Base-by-base conservation (phyloP, 2,329 filamentous ascomycete species). In the Ophiocordyceps camponoti-saundersi region DNA sequence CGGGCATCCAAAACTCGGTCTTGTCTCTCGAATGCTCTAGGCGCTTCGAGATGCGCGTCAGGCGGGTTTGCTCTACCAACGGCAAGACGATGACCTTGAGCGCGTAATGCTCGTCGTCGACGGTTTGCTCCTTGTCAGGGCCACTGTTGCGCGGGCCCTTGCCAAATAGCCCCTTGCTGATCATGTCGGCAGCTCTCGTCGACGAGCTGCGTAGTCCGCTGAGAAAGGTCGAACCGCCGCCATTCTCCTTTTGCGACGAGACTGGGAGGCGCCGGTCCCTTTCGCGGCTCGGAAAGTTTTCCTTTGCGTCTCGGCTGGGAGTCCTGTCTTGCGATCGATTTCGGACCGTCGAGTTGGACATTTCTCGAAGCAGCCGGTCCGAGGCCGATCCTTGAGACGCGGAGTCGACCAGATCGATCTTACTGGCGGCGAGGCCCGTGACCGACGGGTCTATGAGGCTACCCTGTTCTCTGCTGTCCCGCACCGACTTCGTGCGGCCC, bases 1-100 rank as follows among this genome's bases (percentile, higher is more conserved):
- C 85, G 13, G 90, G 90, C 89, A 96, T 95, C 90, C 90, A 96
- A 59, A 93, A 96, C 59, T 95, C 90, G 0, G 90, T 96, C 70
- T 95, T 95, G 59, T 96, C 90, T 51, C 82, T 78, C 11, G 89
- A 95, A 50, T 85, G 79, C 58, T 93, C 86, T 42, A 96, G 69
- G 29, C 83, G 79, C 64, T 90, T 93, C 8, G 88, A 93, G 59
- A 96, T 95, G 52, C 90, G 77, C 0, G 90, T 95, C 52, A 80
- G 71, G n/a, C 90, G 79, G 7, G 89, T 89, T 65, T 96, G 90
- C 60, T 95, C 83, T 23, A 94, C 73, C 29, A 96, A 68, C 1
- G 88, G 87, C 45, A 85, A 70, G 56, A 92, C 94, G 60, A 96
- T 86, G 42, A 94, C 80, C 55, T 83, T 86, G 56, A 88, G 73